Base-by-base conservation (phyloP, 2,329 filamentous ascomycete genomes). In the Xylogone sp. region DNA sequence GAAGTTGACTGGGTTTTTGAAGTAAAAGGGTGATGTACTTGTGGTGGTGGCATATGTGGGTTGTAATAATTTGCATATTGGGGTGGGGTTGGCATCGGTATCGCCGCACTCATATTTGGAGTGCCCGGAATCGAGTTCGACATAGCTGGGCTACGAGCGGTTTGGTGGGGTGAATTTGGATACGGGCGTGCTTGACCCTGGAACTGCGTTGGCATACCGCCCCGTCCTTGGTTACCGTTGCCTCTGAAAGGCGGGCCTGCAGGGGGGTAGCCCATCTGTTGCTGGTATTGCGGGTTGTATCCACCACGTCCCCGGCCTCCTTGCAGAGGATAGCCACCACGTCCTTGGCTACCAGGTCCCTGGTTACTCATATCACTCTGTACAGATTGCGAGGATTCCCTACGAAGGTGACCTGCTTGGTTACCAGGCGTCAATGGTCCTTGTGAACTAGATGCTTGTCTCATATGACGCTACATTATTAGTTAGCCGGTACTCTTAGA, bases 321-420 rank as follows among this genome's bases (percentile, higher is more conserved):
- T 63, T 75, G 73, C 47, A 70, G 70, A 53, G 70, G 72, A 63
- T 73, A 81, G 55, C 75, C 74, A 58, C 79, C 78, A 57, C 82
- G 78, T 39, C 64, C 62, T 20, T 52, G 58, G 72, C 69, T 54
- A 70, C 74, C 67, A 75, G 71, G 62, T 71, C 73, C 58, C 65
- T 82, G 80, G 66, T 79, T 83, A 68, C 78, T 81, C 70, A 86
- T 81, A 57, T 92, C 87, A 67, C 82, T 83, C 69, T 93, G 88
- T 57, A 84, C 79, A 20, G 90, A 95, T 65, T 94, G 90, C 34
- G 87, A 87, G 24, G 93, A 97, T 68, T 93, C 88, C 61, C 90
- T 87, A 64, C 93, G 87, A 62, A 90, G 81, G 71, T 97, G 92
- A 58, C 80, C 82, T n/a, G 83, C 43, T 63, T 87, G 87, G 50